Base-by-base conservation (phyloP, 129 eudicot species). In the Arctium lappa region DNA sequence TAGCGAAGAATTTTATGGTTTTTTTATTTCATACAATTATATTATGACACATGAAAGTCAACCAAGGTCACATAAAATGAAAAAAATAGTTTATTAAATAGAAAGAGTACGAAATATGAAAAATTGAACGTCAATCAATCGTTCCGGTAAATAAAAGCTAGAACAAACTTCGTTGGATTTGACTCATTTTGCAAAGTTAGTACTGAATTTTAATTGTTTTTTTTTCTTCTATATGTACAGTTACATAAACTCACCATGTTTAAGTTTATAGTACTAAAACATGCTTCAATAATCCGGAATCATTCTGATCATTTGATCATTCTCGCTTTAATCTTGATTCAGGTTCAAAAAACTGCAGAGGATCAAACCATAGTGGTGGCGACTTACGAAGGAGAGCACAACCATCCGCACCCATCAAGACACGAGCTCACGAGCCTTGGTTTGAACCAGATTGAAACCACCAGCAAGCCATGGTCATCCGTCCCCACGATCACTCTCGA, bases 321-420 rank as follows among this genome's bases (percentile, higher is more conserved):
- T 60, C 16, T 80, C 15, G 6, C 63, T 30, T 53, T 30, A 29
- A 31, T 22, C 15, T 81, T 22, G 34, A 42, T 78, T 27, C 60
- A 91, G 94, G 95, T 91, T 42, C 96, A 91, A 78, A 87, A 93
- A 86, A 91, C 93, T 65, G 56, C 86, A 8, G 96, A 91, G 62
- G 96, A 91, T 83, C 96, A 87, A 79, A 85, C 96, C 62, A 69
- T 91, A 10, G 65, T 88, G 63, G 96, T 91, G 8, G 96, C 96
- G 53, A 91, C 96, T 38, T 91, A 91, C 27, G 96, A 91, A 85
- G 96, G 96, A 12, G 96, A 91, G 76, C 96, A 91, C 87, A 91
- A 91, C 74, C 96, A 91, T 60, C 86, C 93, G 31, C 80, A 79
- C 48, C 88, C 88, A 10, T 46, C 89, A 9, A 86, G 79, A 75